Base-by-base conservation (phyloP, 257 asterid genomes). In the Linderniella brevidens region DNA sequence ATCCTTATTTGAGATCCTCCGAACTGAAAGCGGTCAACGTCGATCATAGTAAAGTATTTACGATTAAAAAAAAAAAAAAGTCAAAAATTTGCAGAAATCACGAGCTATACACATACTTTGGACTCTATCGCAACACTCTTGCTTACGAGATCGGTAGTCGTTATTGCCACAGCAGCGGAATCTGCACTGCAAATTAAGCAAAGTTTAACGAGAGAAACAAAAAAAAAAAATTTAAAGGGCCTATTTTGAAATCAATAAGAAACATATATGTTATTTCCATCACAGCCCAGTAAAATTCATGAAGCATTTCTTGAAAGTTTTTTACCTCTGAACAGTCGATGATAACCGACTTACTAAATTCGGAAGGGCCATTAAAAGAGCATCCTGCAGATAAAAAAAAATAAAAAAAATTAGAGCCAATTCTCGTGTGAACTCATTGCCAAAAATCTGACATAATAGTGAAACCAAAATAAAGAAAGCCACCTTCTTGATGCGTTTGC, bases 101-200 rank as follows among this genome's bases (percentile, higher is more conserved):
- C 1, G 25, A 17, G 41, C 13, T 62, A 44, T 52, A 20, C 39
- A 46, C 63, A 19, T 53, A 84, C 98, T 85, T 81, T 70, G 3
- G 81, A 70, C 72, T 85, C 86, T 61, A 79, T 64, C 17, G 98
- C 94, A 40, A 85, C 73, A 58, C 94, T 90, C 71, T 90, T 90
- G 70, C 94, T 90, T 32, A 85, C 98, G 61, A 84, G 93, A 69
- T 90, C 98, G 36, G 98, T 88, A 53, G 98, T 85, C 17, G 98
- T 90, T 70, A 90, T 90, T 60, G 96, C 98, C 54, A 90, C 92
- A 61, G 96, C 87, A 64, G 96, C 94, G 55, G 87, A 70, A 58
- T 76, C 77, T 52, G 83, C 93, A 72, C 98, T 90, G 73, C 47
- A 62, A 45, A 61, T 56, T 18, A 46, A 68, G 29, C 38, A 46